A percentile compares a stretch with the other conserved stretches of the same genome.
Evolutionary conservation across 2,329 filamentous ascomycete species (phyloP).

Genomic region (Beauveria bassiana): DNA sequence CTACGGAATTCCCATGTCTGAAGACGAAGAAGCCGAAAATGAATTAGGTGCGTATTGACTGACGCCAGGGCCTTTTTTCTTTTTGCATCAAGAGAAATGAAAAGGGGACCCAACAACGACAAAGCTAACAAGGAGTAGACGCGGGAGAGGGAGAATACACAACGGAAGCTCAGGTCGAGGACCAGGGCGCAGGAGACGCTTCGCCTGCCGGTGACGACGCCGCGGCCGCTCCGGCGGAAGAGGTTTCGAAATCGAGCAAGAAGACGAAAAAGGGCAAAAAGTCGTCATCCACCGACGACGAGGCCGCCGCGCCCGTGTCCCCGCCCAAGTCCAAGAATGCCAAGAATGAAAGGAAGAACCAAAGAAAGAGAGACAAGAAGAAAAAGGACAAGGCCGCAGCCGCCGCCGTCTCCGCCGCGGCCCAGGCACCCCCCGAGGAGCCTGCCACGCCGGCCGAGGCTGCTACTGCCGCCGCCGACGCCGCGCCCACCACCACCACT

Average conservation of each 20-base stretch:
- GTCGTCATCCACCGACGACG: background rate
- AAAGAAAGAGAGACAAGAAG: slow-evolving; percentile 15
- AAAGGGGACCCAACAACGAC: no score
- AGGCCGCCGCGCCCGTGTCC: background rate
- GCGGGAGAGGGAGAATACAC: slow-evolving; percentile 8
- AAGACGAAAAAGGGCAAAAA: slow-evolving; percentile 16
- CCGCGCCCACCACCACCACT: background rate
- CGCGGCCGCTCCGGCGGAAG: slow-evolving; percentile 2
- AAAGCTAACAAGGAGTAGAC: background rate
- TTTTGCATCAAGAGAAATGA: background rate
- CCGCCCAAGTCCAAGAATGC: slow-evolving; percentile 12
- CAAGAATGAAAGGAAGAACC: slow-evolving; percentile 18
- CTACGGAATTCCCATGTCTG: background rate
- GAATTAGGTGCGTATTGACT: background rate
- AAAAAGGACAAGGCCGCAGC: slow-evolving; percentile 8
- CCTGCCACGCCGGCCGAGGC: background rate
- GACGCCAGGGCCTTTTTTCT: no score
- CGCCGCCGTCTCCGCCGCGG: slow-evolving; percentile 10
- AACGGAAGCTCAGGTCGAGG: slow-evolving; percentile 6
- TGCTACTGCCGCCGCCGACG: background rate
- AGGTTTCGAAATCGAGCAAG: background rate
- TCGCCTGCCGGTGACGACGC: background rate
- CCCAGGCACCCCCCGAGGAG: slow-evolving; percentile 1
- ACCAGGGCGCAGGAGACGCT: slow-evolving; percentile 4
- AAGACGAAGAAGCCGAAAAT: slow-evolving; percentile 3